Conservation (phyloP, 352 stramenopile genomes). For the Phytopythium sindhum region DNA sequence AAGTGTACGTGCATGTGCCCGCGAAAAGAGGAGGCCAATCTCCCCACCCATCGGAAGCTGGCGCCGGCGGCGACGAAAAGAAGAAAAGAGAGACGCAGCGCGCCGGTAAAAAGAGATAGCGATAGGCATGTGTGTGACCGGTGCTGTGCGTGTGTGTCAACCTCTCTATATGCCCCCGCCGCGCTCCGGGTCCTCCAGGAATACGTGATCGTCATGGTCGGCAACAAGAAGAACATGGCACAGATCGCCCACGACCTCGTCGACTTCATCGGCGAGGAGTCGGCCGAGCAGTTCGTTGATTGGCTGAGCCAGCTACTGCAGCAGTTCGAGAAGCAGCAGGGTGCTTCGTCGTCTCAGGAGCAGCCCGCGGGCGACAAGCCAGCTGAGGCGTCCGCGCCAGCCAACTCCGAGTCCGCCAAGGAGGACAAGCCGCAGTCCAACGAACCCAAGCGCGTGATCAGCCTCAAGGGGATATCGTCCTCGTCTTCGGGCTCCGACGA, state of each 20-base stretch:
- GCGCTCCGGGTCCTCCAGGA: conserved; percentile 21
- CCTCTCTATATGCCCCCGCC: conserved; percentile 6
- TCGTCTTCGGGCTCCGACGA: conserved; percentile 17
- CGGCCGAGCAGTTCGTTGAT: conserved; percentile 62
- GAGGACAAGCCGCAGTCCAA: not conserved
- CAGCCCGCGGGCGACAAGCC: conserved; percentile 3
- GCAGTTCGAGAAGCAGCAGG: conserved; percentile 37
- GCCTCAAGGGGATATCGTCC: conserved; percentile 42
- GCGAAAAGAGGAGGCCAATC: not conserved
- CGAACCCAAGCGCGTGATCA: conserved; percentile 55
- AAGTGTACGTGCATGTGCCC: not conserved
- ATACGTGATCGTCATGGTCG: conserved; percentile 85
- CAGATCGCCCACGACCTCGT: conserved; percentile 80
- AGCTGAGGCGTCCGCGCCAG: conserved; percentile 1
- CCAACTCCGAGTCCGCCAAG: conserved; percentile 9
- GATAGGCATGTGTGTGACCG: conserved; percentile 9
- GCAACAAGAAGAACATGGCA: conserved; percentile 85
- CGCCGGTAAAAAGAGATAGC: conserved; percentile 10
- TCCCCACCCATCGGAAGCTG: not conserved
- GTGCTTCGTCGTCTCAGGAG: not conserved
- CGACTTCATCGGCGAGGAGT: conserved; percentile 83
- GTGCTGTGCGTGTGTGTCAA: conserved; percentile 31
- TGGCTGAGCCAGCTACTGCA: conserved; percentile 64
- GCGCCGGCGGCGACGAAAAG: conserved; percentile 6
- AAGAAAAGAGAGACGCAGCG: conserved; percentile 14